These are phyloP conservation scores for Akanthomyces uredinophilus DNA, from an alignment of 2,329 filamentous ascomycete species.

Conservation along the genomic window DNA sequence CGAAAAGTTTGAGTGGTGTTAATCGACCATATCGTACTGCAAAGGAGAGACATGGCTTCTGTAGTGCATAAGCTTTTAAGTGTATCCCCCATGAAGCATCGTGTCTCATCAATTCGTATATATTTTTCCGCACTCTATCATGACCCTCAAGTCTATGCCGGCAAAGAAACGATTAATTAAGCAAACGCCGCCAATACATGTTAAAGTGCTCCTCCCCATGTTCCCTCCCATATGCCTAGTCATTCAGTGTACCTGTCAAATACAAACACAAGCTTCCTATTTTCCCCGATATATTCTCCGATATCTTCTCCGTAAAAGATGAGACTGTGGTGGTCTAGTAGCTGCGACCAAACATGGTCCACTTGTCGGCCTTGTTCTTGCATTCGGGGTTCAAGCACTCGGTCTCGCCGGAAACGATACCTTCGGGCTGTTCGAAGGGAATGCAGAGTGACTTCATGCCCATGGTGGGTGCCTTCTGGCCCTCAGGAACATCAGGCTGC, in stretches of 20 bases:
- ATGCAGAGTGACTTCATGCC: conserved; percentile 69
- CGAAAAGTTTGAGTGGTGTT: conserved; percentile 78
- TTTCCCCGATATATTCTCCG: neutral
- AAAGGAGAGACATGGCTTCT: no score
- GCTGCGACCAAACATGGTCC: conserved; percentile 87
- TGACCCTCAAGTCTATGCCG: conserved; percentile 11
- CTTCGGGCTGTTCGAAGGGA: conserved; percentile 76
- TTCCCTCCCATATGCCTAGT: neutral
- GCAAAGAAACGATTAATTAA: conserved; percentile 10
- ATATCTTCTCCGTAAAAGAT: neutral
- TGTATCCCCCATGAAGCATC: neutral
- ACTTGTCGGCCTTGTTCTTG: conserved; percentile 68
- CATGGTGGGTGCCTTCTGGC: conserved; percentile 52
- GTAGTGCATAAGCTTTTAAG: neutral
- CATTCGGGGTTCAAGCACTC: conserved; percentile 93
- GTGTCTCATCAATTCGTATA: conserved; percentile 14
- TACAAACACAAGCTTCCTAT: neutral
- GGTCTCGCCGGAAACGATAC: conserved; percentile 72
- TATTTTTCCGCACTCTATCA: conserved; percentile 15
- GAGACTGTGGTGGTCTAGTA: conserved; percentile 37
- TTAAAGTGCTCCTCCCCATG: neutral
- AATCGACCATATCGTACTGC: conserved; percentile 17
- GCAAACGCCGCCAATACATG: conserved; percentile 14
- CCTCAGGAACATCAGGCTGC: conserved; percentile 47
- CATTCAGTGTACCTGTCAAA: conserved; percentile 1